Evolutionary conservation across 2,329 filamentous ascomycete genomes (phyloP).

Genomic region (Sporothrix protearum): DNA sequence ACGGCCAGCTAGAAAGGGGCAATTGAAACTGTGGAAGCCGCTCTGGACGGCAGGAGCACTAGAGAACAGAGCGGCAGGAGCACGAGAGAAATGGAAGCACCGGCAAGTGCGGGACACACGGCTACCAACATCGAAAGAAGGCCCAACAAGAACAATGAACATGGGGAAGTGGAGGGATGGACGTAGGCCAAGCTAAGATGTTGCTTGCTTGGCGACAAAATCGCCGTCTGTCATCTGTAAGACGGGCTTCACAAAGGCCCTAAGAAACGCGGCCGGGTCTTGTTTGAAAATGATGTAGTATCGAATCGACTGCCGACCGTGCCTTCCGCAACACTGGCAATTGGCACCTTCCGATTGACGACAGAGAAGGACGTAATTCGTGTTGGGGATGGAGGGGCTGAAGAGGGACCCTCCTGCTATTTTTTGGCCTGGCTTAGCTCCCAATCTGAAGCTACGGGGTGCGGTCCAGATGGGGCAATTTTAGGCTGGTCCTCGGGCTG

Average conservation of each 20-base stretch:
- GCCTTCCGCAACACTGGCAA: not conserved
- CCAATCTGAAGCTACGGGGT: not conserved
- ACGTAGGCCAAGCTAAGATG: not conserved
- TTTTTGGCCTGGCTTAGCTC: conserved; percentile 9
- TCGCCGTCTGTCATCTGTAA: not conserved
- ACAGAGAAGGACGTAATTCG: not conserved
- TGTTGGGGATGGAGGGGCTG: conserved; percentile 11
- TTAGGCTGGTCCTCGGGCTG: not conserved
- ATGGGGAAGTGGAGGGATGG: not conserved
- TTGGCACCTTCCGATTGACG: not conserved
- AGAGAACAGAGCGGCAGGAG: not conserved
- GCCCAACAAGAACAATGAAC: not conserved
- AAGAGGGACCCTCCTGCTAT: not conserved
- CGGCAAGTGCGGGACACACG: not conserved
- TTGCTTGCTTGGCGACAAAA: not conserved
- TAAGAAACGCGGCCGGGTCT: not conserved
- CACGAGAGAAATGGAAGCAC: not conserved
- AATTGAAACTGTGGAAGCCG: conserved; percentile 1
- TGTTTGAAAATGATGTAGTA: not conserved
- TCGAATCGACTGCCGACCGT: not conserved
- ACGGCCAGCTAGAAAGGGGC: not conserved
- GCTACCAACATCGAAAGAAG: not conserved
- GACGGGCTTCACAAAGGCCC: not conserved
- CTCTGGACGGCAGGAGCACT: not conserved
- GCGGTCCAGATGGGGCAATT: not conserved